Base-by-base conservation (phyloP, 345 rosid species). In the Salix caprea region DNA sequence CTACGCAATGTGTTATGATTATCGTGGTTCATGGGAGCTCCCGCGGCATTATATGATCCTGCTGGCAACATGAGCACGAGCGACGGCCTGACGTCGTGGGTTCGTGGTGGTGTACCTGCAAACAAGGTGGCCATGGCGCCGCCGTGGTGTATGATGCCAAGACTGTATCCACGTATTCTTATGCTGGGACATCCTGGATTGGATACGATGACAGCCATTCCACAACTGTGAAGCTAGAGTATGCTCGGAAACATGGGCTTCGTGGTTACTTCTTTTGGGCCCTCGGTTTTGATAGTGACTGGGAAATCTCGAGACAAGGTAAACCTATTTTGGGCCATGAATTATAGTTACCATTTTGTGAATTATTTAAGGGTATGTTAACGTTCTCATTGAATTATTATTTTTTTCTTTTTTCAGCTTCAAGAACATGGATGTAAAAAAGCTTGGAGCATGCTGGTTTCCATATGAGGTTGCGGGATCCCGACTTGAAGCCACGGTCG, bases 241-340 rank as follows among this genome's bases (percentile, higher is more conserved):
- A 85, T 15, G 89, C 89, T 56, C 81, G 86, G 77, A 85, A 44
- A 13, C 86, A 76, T 30, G 83, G 86, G 12, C 72, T 91, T 72
- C 89, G 87, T 42, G 97, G 97, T 78, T 92, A 89, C 85, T 92
- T 84, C 82, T 87, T 88, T 54, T 92, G 97, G 96, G 91, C 90
- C 23, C 86, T 89, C 24, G 87, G 86, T 0, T 84, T 71, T 36
- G 97, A 92, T 14, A 82, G 77, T 18, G 78, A 87, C 3, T 90
- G 88, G 90, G 61, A 82, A 74, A 79, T 90, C 56, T 73, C 92
- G 7, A 82, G 64, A 12, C 86, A 79, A 81, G 94, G 91, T 90
- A 79, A 30, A 48, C 9, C 2, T 34, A 5, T 7, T 44, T 42
- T 0, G 18, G 15, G 50, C 50, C 50, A 44, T 11, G 19, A 58